Base-by-base conservation (phyloP, 2,329 filamentous ascomycete genomes). In the Fusarium veterinarium region DNA sequence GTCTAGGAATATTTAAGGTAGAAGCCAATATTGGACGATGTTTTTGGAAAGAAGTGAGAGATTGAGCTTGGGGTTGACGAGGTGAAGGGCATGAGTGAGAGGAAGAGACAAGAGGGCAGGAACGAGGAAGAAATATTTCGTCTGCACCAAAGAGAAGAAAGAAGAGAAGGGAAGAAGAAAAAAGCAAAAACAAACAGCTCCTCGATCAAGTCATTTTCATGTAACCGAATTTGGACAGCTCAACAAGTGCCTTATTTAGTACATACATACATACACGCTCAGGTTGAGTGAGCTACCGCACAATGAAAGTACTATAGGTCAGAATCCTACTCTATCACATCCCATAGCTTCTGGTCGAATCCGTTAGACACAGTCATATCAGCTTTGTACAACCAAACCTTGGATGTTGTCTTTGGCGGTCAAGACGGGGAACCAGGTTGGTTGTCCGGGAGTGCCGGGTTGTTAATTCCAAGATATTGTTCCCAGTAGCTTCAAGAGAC, bases 161-260 rank as follows among this genome's bases (percentile, higher is more conserved):
- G 19, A 46, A 38, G 44, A n/a, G 38, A 42, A 45, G 33, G 46
- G 42, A 41, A 46, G 45, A 45, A 37, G 30, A 19, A 55, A 46
- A 49, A 73, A 63, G 55, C 44, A 69, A 49, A 73, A 63, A 51
- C 44, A 69, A 70, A 33, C 19, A 61, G 33, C n/a, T 59, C 57
- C 38, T 74, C 58, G 14, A 48, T 67, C 57, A 74, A 73, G 71
- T 60, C 71, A 72, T 73, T 69, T 64, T 58, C 52, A 66, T 60
- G 58, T 59, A 64, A 73, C 66, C 70, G 70, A 71, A 73, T 73
- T 59, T 73, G 70, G 70, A 58, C 61, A 71, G 44, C 66, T 67
- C 64, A 69, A 64, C 66, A 67, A 67, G 55, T 61, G 28, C 55
- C 48, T 41, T 56, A 58, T 52, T 64, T 69, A 69, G 51, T 69